Evolutionary conservation across 2,329 filamentous ascomycete genomes (phyloP).

Genomic region (Mycocentrospora acerina): DNA sequence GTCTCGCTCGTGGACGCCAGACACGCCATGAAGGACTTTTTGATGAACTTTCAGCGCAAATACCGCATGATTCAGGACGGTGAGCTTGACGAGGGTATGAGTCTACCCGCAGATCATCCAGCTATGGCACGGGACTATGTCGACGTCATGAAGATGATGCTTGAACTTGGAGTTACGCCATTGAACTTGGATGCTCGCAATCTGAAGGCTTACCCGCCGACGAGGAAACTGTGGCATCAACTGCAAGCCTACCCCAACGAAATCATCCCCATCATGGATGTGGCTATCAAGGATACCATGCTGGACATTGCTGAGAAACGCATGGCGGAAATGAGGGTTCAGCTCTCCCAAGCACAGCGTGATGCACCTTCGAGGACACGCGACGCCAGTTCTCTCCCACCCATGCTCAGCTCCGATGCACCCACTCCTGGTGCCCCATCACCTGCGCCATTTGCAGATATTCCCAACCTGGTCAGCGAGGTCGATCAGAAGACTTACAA

Average conservation of each 20-base stretch:
- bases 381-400: constrained; percentile 70
- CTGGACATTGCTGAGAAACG: constrained; percentile 82
- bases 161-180: constrained; percentile 78
- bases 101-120: constrained; percentile 64
- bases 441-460: constrained; percentile 46
- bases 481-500: constrained; percentile 80
- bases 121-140: constrained; percentile 81
- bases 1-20: constrained; percentile 91
- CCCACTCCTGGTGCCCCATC: constrained; percentile 46
- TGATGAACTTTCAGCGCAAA: constrained; percentile 88
- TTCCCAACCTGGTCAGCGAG: constrained; percentile 72
- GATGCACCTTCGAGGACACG: constrained; percentile 43
- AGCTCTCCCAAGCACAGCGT: constrained; percentile 59
- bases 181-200: constrained; percentile 89
- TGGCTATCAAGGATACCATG: constrained; percentile 89
- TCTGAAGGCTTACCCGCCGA: constrained; percentile 88
- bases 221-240: constrained; percentile 93
- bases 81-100: constrained; percentile 71
- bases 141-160: constrained; percentile 85
- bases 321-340: constrained; percentile 65
- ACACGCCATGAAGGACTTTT: constrained; percentile 84
- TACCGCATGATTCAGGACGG: constrained; percentile 92
- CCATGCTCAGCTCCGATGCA: constrained; percentile 77
- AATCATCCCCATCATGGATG: constrained; percentile 95
- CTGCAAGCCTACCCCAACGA: constrained; percentile 92